These are phyloP conservation scores for Syzygium aromaticum DNA, from an alignment of 345 rosid genomes.

Conservation along the genomic window DNA sequence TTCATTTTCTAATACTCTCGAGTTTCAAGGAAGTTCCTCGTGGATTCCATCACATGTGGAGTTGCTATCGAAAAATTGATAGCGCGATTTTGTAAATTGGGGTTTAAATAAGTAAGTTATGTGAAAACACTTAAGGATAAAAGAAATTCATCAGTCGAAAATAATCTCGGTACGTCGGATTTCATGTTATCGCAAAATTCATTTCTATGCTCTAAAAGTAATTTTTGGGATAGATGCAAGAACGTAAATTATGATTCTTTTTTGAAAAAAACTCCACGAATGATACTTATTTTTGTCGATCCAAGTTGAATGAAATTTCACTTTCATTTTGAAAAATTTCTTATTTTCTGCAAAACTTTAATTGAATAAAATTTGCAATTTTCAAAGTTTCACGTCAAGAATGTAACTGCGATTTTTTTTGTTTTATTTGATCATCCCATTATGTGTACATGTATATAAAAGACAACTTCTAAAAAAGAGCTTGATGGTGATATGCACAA, in stretches of 20 bases:
- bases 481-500: too few relatives aligned
- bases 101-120: not conserved
- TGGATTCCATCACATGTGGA: not conserved
- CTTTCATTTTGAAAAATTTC: not conserved
- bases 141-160: not conserved
- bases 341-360: not conserved
- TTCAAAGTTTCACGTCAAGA: too few relatives aligned
- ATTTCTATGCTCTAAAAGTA: not conserved
- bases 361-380: too few relatives aligned
- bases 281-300: not conserved
- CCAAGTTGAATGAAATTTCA: not conserved
- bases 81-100: too few relatives aligned
- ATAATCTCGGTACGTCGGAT: not conserved
- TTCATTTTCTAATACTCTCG: not conserved
- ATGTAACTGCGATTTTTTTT: too few relatives aligned
- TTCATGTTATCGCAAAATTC: not conserved
- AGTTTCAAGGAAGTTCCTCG: not conserved
- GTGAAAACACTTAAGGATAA: not conserved
- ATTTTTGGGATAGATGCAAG: not conserved
- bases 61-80: not conserved
- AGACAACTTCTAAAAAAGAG: not conserved
- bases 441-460: not conserved
- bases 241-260: not conserved
- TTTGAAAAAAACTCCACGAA: not conserved
- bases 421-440: not conserved